These are phyloP conservation scores for Ogataea methanolica DNA, from an alignment of 805 yeast genomes.

Conservation along the genomic window DNA sequence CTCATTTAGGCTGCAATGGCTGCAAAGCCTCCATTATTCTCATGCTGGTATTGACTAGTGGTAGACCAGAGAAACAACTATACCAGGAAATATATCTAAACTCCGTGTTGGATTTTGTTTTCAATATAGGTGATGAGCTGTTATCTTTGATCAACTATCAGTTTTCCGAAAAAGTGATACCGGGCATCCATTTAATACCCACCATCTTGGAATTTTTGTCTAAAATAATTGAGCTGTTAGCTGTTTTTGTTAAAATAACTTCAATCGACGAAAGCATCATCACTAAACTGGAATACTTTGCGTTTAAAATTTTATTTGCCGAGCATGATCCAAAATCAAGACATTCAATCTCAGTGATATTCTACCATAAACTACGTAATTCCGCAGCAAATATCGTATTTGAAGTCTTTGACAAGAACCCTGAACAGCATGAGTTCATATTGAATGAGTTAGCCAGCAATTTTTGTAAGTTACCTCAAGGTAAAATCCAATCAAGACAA, in stretches of 20 bases:
- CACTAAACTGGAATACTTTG: slow-evolving; percentile 56
- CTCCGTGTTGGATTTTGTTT: slow-evolving; percentile 37
- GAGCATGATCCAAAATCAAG: slow-evolving; percentile 26
- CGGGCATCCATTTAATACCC: no score
- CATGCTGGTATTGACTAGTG: slow-evolving; percentile 37
- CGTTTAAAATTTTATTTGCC: slow-evolving; percentile 37
- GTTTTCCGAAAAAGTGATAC: background rate
- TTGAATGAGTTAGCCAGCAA: slow-evolving; percentile 54
- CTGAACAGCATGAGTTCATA: slow-evolving; percentile 56
- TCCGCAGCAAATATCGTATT: slow-evolving; percentile 29
- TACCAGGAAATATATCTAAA: slow-evolving; percentile 41
- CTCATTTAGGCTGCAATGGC: slow-evolving; percentile 22
- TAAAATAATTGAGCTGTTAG: slow-evolving; percentile 10
- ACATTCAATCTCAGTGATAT: slow-evolving; percentile 16
- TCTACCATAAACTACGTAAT: slow-evolving; percentile 24
- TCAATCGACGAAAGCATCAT: slow-evolving; percentile 46
- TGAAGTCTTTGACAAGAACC: slow-evolving; percentile 35
- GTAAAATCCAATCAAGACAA: slow-evolving; percentile 40
- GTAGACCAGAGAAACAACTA: slow-evolving; percentile 38
- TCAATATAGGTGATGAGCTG: slow-evolving; percentile 17
- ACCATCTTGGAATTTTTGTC: slow-evolving; percentile 2
- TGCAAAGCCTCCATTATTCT: slow-evolving; percentile 33
- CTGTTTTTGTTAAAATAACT: slow-evolving; percentile 8
- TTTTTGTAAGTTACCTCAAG: slow-evolving; percentile 44
- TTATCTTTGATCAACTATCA: background rate